These are phyloP conservation scores for Cylindrodendrum hubeiense DNA, from an alignment of 2,329 filamentous ascomycete genomes.

Conservation along the genomic window DNA sequence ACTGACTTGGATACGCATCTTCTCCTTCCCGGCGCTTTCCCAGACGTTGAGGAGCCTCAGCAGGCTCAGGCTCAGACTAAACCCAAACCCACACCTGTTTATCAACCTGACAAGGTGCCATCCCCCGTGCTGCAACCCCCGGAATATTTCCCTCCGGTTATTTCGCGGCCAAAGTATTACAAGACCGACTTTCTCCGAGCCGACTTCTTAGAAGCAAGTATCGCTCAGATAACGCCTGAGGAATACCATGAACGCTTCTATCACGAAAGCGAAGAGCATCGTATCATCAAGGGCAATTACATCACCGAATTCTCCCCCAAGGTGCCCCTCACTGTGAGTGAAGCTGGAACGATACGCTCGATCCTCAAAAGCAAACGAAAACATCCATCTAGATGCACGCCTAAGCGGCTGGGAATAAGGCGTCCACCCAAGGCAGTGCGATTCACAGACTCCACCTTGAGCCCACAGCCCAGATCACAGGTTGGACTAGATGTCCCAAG, in stretches of 20 bases:
- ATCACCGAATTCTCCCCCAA: slow-evolving; percentile 39
- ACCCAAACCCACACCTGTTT: background rate
- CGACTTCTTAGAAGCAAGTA: slow-evolving; percentile 24
- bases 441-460: slow-evolving; percentile 45
- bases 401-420: slow-evolving; percentile 42
- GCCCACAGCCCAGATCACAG: slow-evolving; percentile 43
- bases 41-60: slow-evolving; percentile 34
- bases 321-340: slow-evolving; percentile 29
- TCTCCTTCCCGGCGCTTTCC: slow-evolving; percentile 45
- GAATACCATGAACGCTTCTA: slow-evolving; percentile 37
- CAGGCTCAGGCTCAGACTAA: background rate
- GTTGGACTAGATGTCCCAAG: slow-evolving; percentile 43
- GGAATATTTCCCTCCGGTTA: slow-evolving; percentile 12
- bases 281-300: slow-evolving; percentile 34
- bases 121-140: background rate
- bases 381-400: slow-evolving; percentile 28
- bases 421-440: slow-evolving; percentile 46
- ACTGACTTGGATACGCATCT: slow-evolving; percentile 32
- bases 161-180: slow-evolving; percentile 23
- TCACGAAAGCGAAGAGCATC: slow-evolving; percentile 34
- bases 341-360: slow-evolving; percentile 40
- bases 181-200: slow-evolving; percentile 30
- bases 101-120: background rate
- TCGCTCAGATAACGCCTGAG: slow-evolving; percentile 30
- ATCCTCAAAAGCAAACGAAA: slow-evolving; percentile 46